These are phyloP conservation scores for Dioscorea dumetorum DNA, from an alignment of 106 monocot species.

Conservation along the genomic window DNA sequence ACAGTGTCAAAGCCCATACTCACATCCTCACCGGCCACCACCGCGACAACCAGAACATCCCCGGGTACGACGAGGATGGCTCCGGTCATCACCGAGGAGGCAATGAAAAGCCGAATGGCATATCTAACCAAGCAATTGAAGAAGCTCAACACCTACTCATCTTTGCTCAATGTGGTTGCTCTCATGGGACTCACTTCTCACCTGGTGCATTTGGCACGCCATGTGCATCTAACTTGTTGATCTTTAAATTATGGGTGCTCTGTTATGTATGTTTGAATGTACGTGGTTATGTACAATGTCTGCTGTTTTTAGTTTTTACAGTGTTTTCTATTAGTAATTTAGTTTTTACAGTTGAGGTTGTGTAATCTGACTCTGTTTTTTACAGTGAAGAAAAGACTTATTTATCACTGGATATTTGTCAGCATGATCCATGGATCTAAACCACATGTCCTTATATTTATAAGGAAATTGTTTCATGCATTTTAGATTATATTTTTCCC, in stretches of 20 bases:
- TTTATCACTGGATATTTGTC: too few species aligned
- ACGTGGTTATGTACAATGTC: too few species aligned
- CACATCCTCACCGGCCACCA: constrained; percentile 6
- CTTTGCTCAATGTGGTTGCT: constrained; percentile 48
- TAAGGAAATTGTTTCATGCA: too few species aligned
- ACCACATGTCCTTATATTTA: too few species aligned
- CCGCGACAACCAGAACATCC: background rate
- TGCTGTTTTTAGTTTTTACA: too few species aligned
- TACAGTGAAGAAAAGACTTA: too few species aligned
- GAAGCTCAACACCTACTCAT: constrained; percentile 65
- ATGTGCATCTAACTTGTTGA: constrained; percentile 7
- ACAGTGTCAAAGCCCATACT: constrained; percentile 8
- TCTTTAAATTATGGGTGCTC: background rate
- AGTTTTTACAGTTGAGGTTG: too few species aligned
- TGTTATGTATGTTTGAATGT: background rate
- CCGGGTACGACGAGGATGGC: constrained; percentile 9
- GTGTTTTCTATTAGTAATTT: too few species aligned
- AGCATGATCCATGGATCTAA: too few species aligned
- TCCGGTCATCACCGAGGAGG: too few species aligned
- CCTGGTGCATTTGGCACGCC: constrained; percentile 47
- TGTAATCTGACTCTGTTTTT: too few species aligned
- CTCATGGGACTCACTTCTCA: constrained; percentile 82
- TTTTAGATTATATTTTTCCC: too few species aligned
- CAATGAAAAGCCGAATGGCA: constrained; percentile 20
- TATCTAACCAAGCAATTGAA: constrained; percentile 43